Evolutionary conservation across 805 yeast genomes (phyloP).

Genomic region (Blastobotrys peoriensis): DNA sequence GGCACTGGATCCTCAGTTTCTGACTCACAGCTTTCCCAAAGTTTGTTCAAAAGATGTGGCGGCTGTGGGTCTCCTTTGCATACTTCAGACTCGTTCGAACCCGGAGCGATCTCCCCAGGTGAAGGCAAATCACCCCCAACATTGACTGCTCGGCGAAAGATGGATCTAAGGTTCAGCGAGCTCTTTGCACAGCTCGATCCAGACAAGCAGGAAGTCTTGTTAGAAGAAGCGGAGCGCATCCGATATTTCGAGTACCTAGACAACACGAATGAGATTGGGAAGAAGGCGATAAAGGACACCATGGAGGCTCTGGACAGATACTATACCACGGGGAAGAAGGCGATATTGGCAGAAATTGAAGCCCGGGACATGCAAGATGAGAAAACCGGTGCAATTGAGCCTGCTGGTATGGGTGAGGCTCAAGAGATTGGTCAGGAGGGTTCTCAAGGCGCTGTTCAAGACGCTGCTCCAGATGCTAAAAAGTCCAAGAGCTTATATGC

Average conservation of each 20-base stretch:
- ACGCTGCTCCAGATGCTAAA: no score
- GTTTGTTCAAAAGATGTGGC: conserved; percentile 3
- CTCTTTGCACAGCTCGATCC: conserved; percentile 11
- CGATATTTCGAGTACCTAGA: not conserved
- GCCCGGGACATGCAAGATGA: no score
- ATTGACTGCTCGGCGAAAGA: conserved; percentile 2
- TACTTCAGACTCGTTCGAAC: not conserved
- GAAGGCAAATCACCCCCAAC: not conserved
- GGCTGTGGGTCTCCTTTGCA: conserved; percentile 11
- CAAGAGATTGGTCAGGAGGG: no score
- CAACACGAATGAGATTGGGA: conserved; percentile 1
- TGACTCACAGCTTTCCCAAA: no score
- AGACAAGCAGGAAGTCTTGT: conserved; percentile 13
- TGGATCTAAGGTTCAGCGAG: conserved; percentile 1
- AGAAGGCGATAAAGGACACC: conserved; percentile 4
- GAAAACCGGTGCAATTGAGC: no score
- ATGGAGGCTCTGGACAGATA: conserved; percentile 2
- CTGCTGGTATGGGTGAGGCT: no score
- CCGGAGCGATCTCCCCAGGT: conserved; percentile 3
- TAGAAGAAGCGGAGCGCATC: conserved; percentile 6
- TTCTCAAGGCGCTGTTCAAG: no score
- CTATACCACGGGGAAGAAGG: conserved; percentile 1
- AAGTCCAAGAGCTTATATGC: no score
- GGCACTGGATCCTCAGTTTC: no score
- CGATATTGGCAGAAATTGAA: no score